A percentile compares a stretch with the other conserved stretches of the same genome.
phyloP scores from a whole-genome alignment of 129 eudicot genomes.

The Rutidosis leptorrhynchoides region DNA sequence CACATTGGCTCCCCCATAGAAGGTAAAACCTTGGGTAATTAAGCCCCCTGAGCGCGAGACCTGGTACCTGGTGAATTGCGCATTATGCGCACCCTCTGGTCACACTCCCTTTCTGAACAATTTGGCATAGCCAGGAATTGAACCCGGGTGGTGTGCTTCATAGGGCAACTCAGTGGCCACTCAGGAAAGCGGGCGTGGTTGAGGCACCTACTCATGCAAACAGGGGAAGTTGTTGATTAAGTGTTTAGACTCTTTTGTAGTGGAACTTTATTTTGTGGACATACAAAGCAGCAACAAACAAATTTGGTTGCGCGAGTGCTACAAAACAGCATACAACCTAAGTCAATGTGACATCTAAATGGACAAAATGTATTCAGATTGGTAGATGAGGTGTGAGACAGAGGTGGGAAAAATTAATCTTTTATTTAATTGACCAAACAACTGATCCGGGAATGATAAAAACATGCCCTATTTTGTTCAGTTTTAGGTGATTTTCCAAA shows the following conservation, averaged over 20 bases:
- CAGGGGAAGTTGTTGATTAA: not conserved
- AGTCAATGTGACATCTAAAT: slow-evolving; percentile 1
- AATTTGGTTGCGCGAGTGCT: not conserved
- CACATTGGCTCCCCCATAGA: too few relatives aligned
- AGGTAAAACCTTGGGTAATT: too few relatives aligned
- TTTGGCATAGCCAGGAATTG: too few relatives aligned
- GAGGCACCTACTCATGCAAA: not conserved
- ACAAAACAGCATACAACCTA: not conserved
- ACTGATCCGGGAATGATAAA: not conserved
- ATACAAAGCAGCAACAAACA: slow-evolving; percentile 1
- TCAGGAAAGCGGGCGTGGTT: too few relatives aligned
- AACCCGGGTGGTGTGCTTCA: too few relatives aligned
- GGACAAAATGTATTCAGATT: not conserved
- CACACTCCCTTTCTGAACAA: too few relatives aligned
- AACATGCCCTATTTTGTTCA: not conserved
- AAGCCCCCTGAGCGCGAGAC: too few relatives aligned
- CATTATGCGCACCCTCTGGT: too few relatives aligned
- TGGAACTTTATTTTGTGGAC: not conserved
- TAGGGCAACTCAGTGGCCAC: too few relatives aligned
- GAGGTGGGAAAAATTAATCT: not conserved
- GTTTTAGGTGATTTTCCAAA: not conserved
- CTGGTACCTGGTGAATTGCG: too few relatives aligned
- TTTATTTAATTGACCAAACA: not conserved
- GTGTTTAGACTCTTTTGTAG: not conserved
- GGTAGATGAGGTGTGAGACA: not conserved